Conservation (phyloP, 768 basidiomycete species). For the Macrolepiota dolichaula region DNA sequence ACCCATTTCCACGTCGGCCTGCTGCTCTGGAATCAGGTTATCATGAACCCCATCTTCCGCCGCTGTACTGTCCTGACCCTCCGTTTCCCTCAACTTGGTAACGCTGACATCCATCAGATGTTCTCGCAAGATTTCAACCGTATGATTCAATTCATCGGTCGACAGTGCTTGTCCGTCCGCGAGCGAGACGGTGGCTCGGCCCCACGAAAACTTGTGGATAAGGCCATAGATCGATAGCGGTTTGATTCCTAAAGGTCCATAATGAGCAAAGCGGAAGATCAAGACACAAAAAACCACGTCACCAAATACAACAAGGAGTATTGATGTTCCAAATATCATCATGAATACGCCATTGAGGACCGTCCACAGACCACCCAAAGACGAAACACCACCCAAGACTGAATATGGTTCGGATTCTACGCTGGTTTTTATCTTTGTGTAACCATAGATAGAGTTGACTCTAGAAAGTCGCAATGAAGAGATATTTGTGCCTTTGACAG, state of each 20-base stretch:
- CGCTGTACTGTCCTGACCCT: neutral
- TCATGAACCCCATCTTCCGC: neutral
- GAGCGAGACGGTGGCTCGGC: neutral
- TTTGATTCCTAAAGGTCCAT: neutral
- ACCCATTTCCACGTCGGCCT: neutral
- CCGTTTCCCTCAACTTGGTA: neutral
- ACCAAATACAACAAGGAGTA: neutral
- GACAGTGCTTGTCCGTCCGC: neutral
- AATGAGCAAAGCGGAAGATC: neutral
- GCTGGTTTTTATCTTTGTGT: neutral
- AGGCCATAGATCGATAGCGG: neutral
- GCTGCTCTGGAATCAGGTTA: neutral
- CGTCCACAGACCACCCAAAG: neutral
- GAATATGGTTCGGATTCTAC: neutral
- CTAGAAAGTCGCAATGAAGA: neutral
- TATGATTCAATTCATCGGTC: neutral
- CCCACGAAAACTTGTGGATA: neutral
- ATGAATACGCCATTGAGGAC: neutral
- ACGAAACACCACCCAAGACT: neutral
- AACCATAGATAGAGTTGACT: fast-evolving
- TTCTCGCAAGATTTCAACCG: neutral
- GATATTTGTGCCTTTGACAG: neutral
- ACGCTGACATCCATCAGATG: neutral
- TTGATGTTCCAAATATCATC: neutral
- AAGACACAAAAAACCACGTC: neutral